Evolutionary conservation across 306 rosid genomes (phyloP).

Genomic region (Prunus fruticosa): DNA sequence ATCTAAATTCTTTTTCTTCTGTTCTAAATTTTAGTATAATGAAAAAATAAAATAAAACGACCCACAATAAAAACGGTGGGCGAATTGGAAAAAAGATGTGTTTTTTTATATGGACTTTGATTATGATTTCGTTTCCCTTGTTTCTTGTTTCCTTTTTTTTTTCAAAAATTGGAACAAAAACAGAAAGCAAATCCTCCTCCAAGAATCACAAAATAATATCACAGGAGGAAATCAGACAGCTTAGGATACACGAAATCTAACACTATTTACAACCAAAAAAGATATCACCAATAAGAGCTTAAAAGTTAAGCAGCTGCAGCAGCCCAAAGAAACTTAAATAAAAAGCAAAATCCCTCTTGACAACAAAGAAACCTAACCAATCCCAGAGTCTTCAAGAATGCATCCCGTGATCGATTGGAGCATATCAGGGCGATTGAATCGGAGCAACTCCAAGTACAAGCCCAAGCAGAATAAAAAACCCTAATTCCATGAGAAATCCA

Average conservation of each 20-base stretch:
- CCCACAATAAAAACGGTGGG: constrained; percentile 77
- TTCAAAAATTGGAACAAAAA: constrained; percentile 22
- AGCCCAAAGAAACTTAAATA: not conserved
- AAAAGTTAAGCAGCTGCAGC: constrained; percentile 18
- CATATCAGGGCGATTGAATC: constrained; percentile 39
- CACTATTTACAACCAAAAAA: constrained; percentile 49
- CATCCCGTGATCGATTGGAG: constrained; percentile 41
- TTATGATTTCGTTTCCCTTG: constrained; percentile 22
- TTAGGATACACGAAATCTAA: constrained; percentile 30
- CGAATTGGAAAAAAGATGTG: constrained; percentile 40
- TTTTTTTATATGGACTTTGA: constrained; percentile 18
- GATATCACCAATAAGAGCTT: constrained; percentile 13
- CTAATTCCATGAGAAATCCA: constrained; percentile 5
- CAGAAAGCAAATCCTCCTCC: constrained; percentile 48
- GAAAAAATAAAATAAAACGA: constrained; percentile 30
- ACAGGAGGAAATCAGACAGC: constrained; percentile 46
- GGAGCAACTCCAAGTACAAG: not conserved
- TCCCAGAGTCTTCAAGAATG: constrained; percentile 55
- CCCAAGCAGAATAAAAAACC: constrained; percentile 23
- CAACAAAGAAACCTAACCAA: constrained; percentile 38
- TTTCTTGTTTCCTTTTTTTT: constrained; percentile 9
- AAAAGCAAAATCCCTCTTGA: not conserved
- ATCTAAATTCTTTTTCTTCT: constrained; percentile 10
- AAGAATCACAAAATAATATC: constrained; percentile 52
- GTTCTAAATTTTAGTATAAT: constrained; percentile 27